Evolutionary conservation across 2,329 filamentous ascomycete species (phyloP), one percentile per base, ranked within the genome.

Genomic region (Penicillium psychrosexuale): DNA sequence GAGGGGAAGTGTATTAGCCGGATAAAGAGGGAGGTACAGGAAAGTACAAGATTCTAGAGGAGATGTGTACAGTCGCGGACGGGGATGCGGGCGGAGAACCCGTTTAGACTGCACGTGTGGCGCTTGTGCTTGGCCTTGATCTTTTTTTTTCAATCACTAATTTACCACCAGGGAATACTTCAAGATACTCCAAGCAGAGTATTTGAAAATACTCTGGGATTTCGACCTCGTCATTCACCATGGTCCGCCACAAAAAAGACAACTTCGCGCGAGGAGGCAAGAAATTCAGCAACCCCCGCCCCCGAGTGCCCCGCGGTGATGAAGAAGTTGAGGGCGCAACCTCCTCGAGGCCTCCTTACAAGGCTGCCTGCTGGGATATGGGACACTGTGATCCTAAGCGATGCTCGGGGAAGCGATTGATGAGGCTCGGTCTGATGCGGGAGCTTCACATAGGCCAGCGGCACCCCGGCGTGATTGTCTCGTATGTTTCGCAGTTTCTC

Each of bases 231-330:
- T 27, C 6, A 2, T 12, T 3, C 28, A 38, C 36, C 43, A 97
- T 96, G 92, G 91, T 97, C 51, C 90, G 93, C 57, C 93, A 97
- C 77, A 97, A 97, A 78, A 97, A 97, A 76, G 92, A 97, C 75
- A 82, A 82, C 65, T 84, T 86, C 70, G 80, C 83, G 51, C 81
- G 82, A 64, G 84, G 88, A 71, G 88, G 89, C 69, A 91, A 90
- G 72, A 90, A 89, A 75, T 83, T 82, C 64, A 81, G 80, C 62
- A 80, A 84, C 57, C 81, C 85, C 58, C 80, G 84, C 60, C 77
- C 80, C 60, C 79, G 80, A 51, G 63, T 65, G 56, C 70, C 80
- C 62, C 78, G 76, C 68, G 69, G 69, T 58, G 70, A 74, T 51
- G 75, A 77, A 57, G 72, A 78, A 38, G 30, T 12, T 51, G 69